Conservation (phyloP, 1,284 basidiomycete species). For the Irpex sp. region DNA sequence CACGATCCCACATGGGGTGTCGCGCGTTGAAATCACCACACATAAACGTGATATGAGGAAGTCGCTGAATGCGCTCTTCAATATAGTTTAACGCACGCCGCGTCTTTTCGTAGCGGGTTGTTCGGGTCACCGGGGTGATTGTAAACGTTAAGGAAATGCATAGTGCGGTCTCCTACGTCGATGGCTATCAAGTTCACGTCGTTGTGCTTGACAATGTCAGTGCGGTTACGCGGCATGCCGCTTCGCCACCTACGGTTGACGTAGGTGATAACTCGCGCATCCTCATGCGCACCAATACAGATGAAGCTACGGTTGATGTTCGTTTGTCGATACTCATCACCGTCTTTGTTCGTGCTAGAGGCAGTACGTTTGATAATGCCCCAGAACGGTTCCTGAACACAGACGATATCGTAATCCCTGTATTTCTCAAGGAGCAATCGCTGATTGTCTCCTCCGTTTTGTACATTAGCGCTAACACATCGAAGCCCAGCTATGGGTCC, state of each 20-base stretch:
- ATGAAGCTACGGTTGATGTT: constrained; percentile 5
- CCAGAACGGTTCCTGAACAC: constrained; percentile 12
- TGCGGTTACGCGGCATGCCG: neutral
- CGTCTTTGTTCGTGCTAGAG: constrained; percentile 6
- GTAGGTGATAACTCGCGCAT: constrained; percentile 4
- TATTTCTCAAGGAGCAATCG: constrained; percentile 3
- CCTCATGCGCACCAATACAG: constrained; percentile 3
- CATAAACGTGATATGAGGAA: constrained; percentile 1
- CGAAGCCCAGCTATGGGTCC: neutral
- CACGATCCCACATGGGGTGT: neutral
- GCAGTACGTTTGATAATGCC: constrained; percentile 14
- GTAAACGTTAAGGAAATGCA: constrained; percentile 1
- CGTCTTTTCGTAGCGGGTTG: neutral
- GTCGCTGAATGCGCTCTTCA: neutral
- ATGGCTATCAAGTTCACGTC: constrained; percentile 3
- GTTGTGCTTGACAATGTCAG: neutral
- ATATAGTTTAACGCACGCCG: neutral
- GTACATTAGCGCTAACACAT: constrained; percentile 11
- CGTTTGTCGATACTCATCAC: constrained; percentile 6
- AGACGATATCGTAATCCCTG: constrained; percentile 10
- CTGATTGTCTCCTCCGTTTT: constrained; percentile 4
- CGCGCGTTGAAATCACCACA: constrained; percentile 4
- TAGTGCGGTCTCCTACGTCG: neutral
- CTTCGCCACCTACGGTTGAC: constrained; percentile 6
- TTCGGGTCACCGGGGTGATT: neutral